These are phyloP conservation scores for Opeltia flavorubescens DNA, from an alignment of 495 filamentous ascomycete species.

Conservation along the genomic window DNA sequence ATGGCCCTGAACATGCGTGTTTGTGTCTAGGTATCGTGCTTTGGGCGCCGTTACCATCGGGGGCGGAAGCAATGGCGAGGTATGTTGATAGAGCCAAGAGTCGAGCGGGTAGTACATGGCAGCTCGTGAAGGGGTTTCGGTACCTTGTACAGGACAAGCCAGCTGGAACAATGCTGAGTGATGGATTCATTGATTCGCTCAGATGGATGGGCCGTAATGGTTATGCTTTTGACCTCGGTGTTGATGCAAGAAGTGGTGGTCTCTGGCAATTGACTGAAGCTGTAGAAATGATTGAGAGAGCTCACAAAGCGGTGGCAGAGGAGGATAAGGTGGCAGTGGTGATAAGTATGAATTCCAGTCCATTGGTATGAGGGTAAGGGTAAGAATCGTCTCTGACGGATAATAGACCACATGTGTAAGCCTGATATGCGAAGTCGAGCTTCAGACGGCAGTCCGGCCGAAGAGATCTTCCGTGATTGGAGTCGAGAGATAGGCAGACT, in stretches of 20 bases:
- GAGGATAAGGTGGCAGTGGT: conserved; percentile 43
- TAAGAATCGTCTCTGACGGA: conserved; percentile 18
- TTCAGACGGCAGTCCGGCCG: background rate
- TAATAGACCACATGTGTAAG: conserved; percentile 74
- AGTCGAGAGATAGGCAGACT: conserved; percentile 41
- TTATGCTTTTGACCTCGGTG: conserved; percentile 65
- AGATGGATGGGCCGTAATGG: conserved; percentile 47
- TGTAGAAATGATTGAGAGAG: conserved; percentile 54
- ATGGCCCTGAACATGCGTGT: conserved; percentile 30
- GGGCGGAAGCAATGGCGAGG: conserved; percentile 29
- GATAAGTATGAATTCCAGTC: conserved; percentile 39
- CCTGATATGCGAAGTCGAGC: conserved; percentile 42
- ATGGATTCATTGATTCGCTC: conserved; percentile 53
- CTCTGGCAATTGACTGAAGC: conserved; percentile 57
- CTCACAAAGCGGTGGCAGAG: conserved; percentile 41
- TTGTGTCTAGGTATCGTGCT: conserved; percentile 56
- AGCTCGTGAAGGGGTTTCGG: conserved; percentile 55
- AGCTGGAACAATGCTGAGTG: conserved; percentile 41
- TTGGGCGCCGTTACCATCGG: conserved; percentile 65
- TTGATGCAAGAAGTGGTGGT: conserved; percentile 58
- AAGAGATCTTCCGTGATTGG: conserved; percentile 20
- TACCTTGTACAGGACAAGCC: conserved; percentile 71
- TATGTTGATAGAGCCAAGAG: conserved; percentile 35
- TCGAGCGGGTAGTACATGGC: conserved; percentile 27
- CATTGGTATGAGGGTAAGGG: background rate